phyloP scores from a whole-genome alignment of 768 basidiomycete genomes.

The Tricholoma hemisulphureum region DNA sequence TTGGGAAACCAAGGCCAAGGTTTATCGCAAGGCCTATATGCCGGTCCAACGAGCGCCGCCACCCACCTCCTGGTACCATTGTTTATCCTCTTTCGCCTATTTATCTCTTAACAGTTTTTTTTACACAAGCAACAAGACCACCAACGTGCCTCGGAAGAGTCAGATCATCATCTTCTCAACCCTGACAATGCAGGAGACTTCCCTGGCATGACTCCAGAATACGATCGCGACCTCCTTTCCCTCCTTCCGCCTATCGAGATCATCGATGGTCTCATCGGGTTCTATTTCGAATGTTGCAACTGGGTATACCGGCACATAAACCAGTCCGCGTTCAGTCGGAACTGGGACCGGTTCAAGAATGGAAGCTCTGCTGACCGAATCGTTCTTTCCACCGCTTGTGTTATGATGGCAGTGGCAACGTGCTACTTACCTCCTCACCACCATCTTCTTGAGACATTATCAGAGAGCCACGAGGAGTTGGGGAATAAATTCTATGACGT shows the following conservation, averaged over 20 bases:
- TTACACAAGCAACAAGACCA: conserved; percentile 35
- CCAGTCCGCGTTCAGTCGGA: conserved; percentile 53
- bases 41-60: conserved; percentile 76
- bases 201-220: conserved; percentile 45
- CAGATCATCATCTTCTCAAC: conserved; percentile 51
- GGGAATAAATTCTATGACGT: conserved; percentile 68
- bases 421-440: conserved; percentile 71
- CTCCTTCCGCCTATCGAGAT: conserved; percentile 63
- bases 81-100: conserved; percentile 8
- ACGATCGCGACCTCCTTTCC: conserved; percentile 72
- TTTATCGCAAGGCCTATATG: conserved; percentile 52
- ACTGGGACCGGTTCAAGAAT: conserved; percentile 74
- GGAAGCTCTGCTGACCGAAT: conserved; percentile 65
- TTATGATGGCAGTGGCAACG: conserved; percentile 70
- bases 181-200: conserved; percentile 48
- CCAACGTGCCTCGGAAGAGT: conserved; percentile 51
- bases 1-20: conserved; percentile 63
- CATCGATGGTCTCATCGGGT: conserved; percentile 69
- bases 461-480: conserved; percentile 57
- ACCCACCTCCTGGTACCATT: conserved; percentile 61
- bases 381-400: conserved; percentile 68
- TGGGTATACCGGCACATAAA: conserved; percentile 85
- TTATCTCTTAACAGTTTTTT: conserved; percentile 13
- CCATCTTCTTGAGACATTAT: conserved; percentile 51
- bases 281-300: conserved; percentile 85